A percentile compares a stretch with the other conserved stretches of the same genome.
Conservation (phyloP, 495 filamentous ascomycete species). For the Pseudevernia furfuracea region DNA sequence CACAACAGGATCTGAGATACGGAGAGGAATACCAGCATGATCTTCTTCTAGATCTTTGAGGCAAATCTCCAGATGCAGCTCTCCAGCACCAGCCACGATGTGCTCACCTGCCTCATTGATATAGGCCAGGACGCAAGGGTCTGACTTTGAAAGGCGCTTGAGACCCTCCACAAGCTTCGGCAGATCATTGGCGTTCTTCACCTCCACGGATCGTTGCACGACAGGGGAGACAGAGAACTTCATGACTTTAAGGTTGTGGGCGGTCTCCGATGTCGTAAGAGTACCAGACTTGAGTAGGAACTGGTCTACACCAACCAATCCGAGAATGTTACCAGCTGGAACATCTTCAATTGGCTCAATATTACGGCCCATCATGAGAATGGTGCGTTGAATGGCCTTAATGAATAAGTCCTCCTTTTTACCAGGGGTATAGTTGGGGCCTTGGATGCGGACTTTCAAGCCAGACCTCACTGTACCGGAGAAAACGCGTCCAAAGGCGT, state of each 20-base stretch:
- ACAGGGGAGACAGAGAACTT: conserved; percentile 99
- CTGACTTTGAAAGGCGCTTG: conserved; percentile 99
- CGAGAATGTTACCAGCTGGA: conserved; percentile 97
- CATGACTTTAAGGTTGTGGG: conserved; percentile 99
- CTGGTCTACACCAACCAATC: conserved; percentile 98
- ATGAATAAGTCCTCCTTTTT: conserved; percentile 99
- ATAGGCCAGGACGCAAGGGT: conserved; percentile 89
- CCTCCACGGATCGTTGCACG: conserved; percentile 96
- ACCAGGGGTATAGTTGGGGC: conserved; percentile 94
- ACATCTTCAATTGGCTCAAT: conserved; percentile 99
- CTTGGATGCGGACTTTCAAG: conserved; percentile 99
- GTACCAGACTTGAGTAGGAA: conserved; percentile 99
- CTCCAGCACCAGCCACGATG: conserved; percentile 97
- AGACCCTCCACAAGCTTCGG: conserved; percentile 99
- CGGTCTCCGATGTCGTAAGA: conserved; percentile 91
- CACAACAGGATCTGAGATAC: conserved; percentile 94
- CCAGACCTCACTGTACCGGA: conserved; percentile 93
- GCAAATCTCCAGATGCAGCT: conserved; percentile 99
- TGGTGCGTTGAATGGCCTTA: conserved; percentile 99
- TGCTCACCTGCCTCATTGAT: conserved; percentile 94
- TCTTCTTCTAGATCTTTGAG: conserved; percentile 99
- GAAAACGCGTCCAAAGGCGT: conserved; percentile 99
- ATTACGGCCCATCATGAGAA: conserved; percentile 99
- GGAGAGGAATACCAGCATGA: conserved; percentile 95
- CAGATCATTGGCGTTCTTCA: conserved; percentile 99